phyloP scores from a whole-genome alignment of 352 stramenopile genomes.

The Pythium phragmitis region DNA sequence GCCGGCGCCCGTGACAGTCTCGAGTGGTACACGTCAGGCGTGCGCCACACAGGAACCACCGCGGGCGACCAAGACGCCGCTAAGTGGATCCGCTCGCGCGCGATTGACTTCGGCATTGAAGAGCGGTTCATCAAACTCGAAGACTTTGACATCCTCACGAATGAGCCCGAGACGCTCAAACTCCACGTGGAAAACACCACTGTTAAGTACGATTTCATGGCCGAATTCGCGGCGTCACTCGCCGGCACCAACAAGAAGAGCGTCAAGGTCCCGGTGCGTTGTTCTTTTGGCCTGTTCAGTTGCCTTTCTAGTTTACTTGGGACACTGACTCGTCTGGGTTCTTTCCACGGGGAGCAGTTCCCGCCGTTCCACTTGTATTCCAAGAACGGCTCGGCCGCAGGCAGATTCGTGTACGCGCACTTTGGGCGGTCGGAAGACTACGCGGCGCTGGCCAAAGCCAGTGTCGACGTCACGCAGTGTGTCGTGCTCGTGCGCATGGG shows the following conservation, averaged over 20 bases:
- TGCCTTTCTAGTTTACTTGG: background rate
- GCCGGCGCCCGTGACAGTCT: slow-evolving; percentile 65
- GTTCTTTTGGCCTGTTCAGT: background rate
- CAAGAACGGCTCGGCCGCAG: slow-evolving; percentile 62
- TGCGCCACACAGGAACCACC: slow-evolving; percentile 54
- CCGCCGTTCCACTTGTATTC: slow-evolving; percentile 83
- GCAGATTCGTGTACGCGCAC: slow-evolving; percentile 71
- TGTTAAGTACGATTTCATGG: slow-evolving; percentile 33
- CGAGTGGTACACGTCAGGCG: slow-evolving; percentile 65
- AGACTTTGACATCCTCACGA: slow-evolving; percentile 81
- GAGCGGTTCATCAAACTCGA: slow-evolving; percentile 77
- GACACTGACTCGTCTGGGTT: background rate
- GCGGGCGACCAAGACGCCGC: slow-evolving; percentile 68
- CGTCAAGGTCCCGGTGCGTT: slow-evolving; percentile 31
- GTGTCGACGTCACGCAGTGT: slow-evolving; percentile 48
- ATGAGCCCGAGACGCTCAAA: slow-evolving; percentile 61
- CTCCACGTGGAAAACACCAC: slow-evolving; percentile 34
- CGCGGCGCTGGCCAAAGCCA: slow-evolving; percentile 43
- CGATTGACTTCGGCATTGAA: slow-evolving; percentile 75
- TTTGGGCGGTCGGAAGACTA: slow-evolving; percentile 73
- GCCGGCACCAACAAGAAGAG: slow-evolving; percentile 32
- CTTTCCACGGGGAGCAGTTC: slow-evolving; percentile 16
- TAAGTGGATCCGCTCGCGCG: slow-evolving; percentile 70
- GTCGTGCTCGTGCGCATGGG: slow-evolving; percentile 71
- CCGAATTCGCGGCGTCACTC: slow-evolving; percentile 17